Base-by-base conservation (phyloP, 345 rosid genomes). In the Iberis pinnata region DNA sequence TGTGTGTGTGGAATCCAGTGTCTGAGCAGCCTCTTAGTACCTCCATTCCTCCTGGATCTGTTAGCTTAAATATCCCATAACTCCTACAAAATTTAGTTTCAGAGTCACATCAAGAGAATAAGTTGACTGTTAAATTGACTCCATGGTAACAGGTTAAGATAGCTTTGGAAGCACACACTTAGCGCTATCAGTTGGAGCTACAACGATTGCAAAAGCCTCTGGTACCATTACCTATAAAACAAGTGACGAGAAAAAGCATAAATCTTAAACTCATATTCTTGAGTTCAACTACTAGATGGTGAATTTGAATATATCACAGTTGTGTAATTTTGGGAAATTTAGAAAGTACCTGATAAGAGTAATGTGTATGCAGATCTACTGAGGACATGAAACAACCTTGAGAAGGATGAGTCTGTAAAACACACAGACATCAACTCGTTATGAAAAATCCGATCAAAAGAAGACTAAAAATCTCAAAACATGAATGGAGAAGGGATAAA, bases 351-450 rank as follows among this genome's bases (percentile, higher is more conserved):
- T 53, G 71, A 60, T 67, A 59, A 0, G 71, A 60, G 78, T 75
- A 86, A 46, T 89, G 97, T 22, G 97, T 89, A 65, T 89, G 97
- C 71, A 89, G 77, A 73, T 89, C 97, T 38, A 83, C 61, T 5
- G 95, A 83, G 63, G 97, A 89, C 93, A 86, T 74, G 80, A 89
- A 89, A 71, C 97, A 89, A 58, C 80, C 77, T 62, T 89, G 97
- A 67, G 95, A 78, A 67, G 97, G 97, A 74, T 89, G 97, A 35
- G 95, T 89, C 97, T 89, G 84, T 45, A 71, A 66, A 75, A 63
- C 8, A 29, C 32, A 62, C 42, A 32, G 57, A 45, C 3, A 1
- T 20, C 10, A 51, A 36, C n/a, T n/a, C n/a, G 58, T 19, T 31
- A 50, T 43, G 47, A 25, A 12, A 41, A 49, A 36, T 26, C 12